Percentiles rank a stretch among this genome's conserved stretches.
Conservation (phyloP, 2,329 filamentous ascomycete genomes). For the Beauveria sp. region DNA sequence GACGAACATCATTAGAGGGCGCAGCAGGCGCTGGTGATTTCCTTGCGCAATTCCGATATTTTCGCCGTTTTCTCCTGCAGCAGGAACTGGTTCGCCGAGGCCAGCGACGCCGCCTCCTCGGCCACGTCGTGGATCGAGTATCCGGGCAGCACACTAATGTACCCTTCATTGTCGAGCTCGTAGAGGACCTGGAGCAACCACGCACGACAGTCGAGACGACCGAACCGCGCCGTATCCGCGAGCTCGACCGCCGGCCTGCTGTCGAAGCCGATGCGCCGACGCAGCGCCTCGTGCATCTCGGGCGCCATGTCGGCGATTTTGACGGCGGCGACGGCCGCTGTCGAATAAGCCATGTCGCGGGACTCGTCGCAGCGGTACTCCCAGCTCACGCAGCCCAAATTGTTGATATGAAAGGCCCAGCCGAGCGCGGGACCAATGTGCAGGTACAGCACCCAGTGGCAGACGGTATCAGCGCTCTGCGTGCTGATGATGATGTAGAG, state of each 20-base stretch:
- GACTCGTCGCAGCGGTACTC: slow-evolving; percentile 3
- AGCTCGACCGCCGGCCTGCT: not conserved
- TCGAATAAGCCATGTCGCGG: not conserved
- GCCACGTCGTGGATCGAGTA: slow-evolving; percentile 5
- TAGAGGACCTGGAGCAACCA: slow-evolving; percentile 13
- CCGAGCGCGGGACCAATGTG: not conserved
- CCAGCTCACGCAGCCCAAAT: not conserved
- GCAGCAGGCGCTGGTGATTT: slow-evolving; percentile 3
- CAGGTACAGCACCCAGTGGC: slow-evolving; percentile 7
- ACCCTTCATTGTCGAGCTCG: slow-evolving; percentile 14
- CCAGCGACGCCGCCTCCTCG: slow-evolving; percentile 2
- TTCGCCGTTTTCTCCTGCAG: not conserved
- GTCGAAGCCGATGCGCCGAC: not conserved
- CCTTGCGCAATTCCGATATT: not conserved
- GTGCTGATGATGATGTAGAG: slow-evolving; percentile 7
- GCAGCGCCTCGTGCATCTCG: slow-evolving; percentile 8
- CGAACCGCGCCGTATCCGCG: slow-evolving; percentile 9
- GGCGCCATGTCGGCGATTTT: slow-evolving; percentile 6
- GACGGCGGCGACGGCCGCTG: slow-evolving; percentile 1
- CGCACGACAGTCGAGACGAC: slow-evolving; percentile 7
- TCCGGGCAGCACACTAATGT: slow-evolving; percentile 10
- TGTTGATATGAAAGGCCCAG: slow-evolving; percentile 7
- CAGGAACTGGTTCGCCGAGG: not conserved
- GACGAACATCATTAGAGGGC: not conserved
- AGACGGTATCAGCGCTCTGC: not conserved